Base-by-base conservation (phyloP, 2,329 filamentous ascomycete genomes). In the Nemania sp. region DNA sequence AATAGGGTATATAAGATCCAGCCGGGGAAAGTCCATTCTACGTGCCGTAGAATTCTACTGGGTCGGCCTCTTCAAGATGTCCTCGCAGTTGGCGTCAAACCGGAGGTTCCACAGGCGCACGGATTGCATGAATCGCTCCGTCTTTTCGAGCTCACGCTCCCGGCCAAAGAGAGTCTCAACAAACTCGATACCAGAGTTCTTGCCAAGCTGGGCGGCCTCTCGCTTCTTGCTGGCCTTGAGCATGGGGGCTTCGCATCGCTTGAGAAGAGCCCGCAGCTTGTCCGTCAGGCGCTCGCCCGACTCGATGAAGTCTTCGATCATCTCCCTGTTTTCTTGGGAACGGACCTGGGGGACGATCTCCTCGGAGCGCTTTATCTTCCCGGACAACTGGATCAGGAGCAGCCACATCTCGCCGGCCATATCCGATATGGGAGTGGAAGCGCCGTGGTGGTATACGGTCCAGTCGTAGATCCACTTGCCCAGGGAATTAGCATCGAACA, bases 381-480 rank as follows among this genome's bases (percentile, higher is more conserved):
- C 92, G 13, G 92, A 90, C 47, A 98, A 83, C 77, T 97, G 91
- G 75, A 98, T 98, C 60, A 98, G 85, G 50, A 97, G 83, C 21
- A 98, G 84, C 95, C 95, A 99, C 56, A 99, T 83, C 72, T 98
- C 93, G 68, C 94, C 95, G 2, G 95, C 93, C 77, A 96, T 88
- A 67, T 97, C 92, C 54, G 92, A 87, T 72, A 97, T 91, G 52
- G 92, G 91, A 11, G 90, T 92, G 42, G 86, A 85, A 13, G 92
- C 86, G 39, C 91, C 91, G 68, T 96, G 88, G 74, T 90, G 88
- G 80, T 91, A 97, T 65, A 97, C 91, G 17, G 95, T 97, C 95
- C 95, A 99, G 82, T 98, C 95, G 78, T 97, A 99, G 73, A 99
- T 96, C 95, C 95, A 99, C 79, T 97, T 97, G 72, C 95, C 95